These are phyloP conservation scores for Oxyria digyna DNA, from an alignment of 148 eudicot genomes.

Conservation along the genomic window DNA sequence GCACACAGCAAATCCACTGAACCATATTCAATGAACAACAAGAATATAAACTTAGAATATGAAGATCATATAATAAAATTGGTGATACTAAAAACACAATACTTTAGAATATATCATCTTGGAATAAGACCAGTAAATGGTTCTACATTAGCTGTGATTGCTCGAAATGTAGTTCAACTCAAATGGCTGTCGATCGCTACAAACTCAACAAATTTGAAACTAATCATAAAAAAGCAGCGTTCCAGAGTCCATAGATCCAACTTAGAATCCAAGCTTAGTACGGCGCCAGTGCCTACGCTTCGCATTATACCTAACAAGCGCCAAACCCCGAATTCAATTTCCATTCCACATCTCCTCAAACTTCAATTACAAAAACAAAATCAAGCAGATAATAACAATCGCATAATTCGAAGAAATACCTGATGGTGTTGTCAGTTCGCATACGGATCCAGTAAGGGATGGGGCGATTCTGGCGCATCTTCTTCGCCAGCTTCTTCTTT, in stretches of 20 bases:
- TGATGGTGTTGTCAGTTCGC: constrained; percentile 80
- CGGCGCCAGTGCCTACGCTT: constrained; percentile 71
- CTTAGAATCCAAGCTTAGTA: constrained; percentile 55
- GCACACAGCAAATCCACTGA: no score
- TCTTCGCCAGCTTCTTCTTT: constrained; percentile 85
- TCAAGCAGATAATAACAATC: neutral
- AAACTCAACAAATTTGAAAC: neutral
- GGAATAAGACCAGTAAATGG: neutral
- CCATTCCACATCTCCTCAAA: neutral
- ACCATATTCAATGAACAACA: no score
- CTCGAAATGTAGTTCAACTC: neutral
- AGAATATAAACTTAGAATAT: no score
- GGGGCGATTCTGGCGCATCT: constrained; percentile 89
- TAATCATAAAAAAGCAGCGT: neutral
- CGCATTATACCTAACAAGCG: constrained; percentile 38
- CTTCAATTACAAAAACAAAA: neutral
- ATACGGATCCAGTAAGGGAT: constrained; percentile 87
- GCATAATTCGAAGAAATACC: constrained; percentile 13
- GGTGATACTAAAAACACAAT: neutral
- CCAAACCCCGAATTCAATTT: neutral
- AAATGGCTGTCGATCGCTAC: neutral
- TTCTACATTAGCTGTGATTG: neutral
- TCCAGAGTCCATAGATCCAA: neutral
- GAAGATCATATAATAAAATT: neutral
- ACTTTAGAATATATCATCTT: neutral